Conservation (phyloP, 2,329 filamentous ascomycete genomes). For the Albifimbria verrucaria region DNA sequence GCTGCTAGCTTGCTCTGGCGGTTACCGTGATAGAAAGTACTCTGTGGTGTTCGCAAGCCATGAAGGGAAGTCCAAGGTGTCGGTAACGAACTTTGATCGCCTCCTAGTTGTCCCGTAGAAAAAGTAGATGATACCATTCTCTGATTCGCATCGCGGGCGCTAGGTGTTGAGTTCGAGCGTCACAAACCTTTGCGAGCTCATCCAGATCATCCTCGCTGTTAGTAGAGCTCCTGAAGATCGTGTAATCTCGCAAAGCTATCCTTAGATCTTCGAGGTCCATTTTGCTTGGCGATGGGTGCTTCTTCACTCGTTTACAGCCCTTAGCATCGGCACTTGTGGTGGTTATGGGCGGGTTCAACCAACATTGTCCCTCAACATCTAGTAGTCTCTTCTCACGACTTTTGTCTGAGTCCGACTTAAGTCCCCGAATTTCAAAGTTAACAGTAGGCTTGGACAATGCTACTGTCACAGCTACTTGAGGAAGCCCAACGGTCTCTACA, state of each 20-base stretch:
- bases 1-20: constrained; percentile 11
- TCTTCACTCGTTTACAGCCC: constrained; percentile 28
- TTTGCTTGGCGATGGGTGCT: constrained; percentile 44
- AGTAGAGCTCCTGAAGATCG: constrained; percentile 14
- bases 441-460: neutral
- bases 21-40: neutral
- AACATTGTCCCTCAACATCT: neutral
- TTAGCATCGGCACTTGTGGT: neutral
- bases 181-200: constrained; percentile 23
- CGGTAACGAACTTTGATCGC: no score
- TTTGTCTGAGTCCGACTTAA: neutral
- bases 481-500: neutral
- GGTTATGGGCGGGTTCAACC: neutral
- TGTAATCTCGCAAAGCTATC: constrained; percentile 29
- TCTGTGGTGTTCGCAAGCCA: neutral
- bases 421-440: neutral
- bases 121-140: no score
- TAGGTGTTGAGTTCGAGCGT: constrained; percentile 11
- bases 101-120: no score
- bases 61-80: neutral
- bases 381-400: neutral
- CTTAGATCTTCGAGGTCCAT: constrained; percentile 35
- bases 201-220: constrained; percentile 19
- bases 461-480: neutral
- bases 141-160: constrained; percentile 26